Evolutionary conservation across 2,329 filamentous ascomycete genomes (phyloP).

Genomic region (Tolypocladium pustulatum): DNA sequence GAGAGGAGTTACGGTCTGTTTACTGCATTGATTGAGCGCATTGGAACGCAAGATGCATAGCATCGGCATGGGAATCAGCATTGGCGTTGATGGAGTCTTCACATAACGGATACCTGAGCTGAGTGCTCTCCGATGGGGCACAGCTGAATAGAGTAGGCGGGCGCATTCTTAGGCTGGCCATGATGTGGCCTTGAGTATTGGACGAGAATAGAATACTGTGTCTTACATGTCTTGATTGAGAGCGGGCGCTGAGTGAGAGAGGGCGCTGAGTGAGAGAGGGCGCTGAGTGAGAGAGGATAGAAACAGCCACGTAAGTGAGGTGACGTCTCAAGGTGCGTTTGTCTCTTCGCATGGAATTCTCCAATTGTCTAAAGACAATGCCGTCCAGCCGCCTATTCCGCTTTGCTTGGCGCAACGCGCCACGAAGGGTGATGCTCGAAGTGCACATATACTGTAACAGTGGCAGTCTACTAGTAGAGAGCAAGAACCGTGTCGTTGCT

Average conservation of each 20-base stretch:
- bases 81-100: neutral
- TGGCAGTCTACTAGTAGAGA: neutral
- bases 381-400: neutral
- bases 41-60: neutral
- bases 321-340: neutral
- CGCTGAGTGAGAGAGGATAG: neutral
- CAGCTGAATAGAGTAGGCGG: neutral
- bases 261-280: neutral
- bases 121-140: neutral
- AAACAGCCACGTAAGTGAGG: neutral
- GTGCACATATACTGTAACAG: neutral
- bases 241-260: neutral
- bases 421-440: neutral
- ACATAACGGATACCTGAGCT: neutral
- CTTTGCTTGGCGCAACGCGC: neutral
- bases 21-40: constrained; percentile 5
- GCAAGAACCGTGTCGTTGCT: neutral
- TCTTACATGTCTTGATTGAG: neutral
- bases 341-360: neutral
- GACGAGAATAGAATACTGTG: neutral
- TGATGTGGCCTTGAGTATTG: neutral
- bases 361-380: neutral
- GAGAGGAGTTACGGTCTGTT: neutral
- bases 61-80: neutral
- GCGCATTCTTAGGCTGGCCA: neutral